Evolutionary conservation across 352 stramenopile genomes (phyloP), one percentile per base, ranked within the genome.

Genomic region (Pythium phragmiticola): DNA sequence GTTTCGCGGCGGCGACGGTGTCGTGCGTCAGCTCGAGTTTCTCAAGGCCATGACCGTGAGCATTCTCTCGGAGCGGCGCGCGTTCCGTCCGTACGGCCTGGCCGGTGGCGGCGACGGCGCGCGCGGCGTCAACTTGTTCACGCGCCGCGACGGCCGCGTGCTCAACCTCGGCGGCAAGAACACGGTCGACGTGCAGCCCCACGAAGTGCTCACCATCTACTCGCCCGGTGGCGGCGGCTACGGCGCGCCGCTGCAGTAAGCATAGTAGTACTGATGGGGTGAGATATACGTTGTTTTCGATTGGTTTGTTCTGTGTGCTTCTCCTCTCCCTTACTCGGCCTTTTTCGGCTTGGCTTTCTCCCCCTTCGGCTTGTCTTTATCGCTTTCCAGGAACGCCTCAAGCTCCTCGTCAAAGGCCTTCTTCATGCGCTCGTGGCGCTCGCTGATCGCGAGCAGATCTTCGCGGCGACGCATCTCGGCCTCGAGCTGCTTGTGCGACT

Each of bases 191-290:
- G 89, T 99, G 30, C 63, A 85, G 23, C 78, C 94, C 46, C 89
- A 97, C 49, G 97, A 99, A 69, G 68, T 93, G 23, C 86, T 99
- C 63, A 90, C 91, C 43, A 98, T 99, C 63, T 90, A 92, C 65
- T 98, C 97, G 50, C 98, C 98, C 7, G 98, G 98, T 26, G 98
- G 95, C 14, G 98, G 98, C 34, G 98, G 96, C 62, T 99, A 95
- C 63, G 96, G 96, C 34, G 54, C 16, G 49, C 33, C 37, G 59
- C 65, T 23, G 69, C 62, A 74, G 26, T 39, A 43, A 19, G 7
- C n/a, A 33, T 30, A 30, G 26, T 30, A 30, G 26, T 30, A 5
- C 21, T 21, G 21, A 21, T 21, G 26, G 26, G 4, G 26, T 30
- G 26, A 30, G 26, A 30, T 5, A 30, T 30, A 54, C 47, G 17